Evolutionary conservation across 306 rosid species (phyloP).

Genomic region (Betula pendula): DNA sequence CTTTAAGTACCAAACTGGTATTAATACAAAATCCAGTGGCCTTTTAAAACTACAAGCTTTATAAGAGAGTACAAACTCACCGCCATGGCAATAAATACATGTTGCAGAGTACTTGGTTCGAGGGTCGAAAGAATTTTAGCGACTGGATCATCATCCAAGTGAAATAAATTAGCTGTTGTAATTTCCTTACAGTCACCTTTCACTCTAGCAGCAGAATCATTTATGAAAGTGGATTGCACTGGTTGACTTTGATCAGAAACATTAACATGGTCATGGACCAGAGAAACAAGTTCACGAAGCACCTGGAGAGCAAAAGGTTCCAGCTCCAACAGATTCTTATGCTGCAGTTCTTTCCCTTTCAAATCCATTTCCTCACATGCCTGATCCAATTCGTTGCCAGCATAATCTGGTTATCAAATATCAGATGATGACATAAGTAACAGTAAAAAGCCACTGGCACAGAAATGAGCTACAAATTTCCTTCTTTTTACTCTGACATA

Average conservation of each 20-base stretch:
- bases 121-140: slow-evolving; percentile 67
- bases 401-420: slow-evolving; percentile 44
- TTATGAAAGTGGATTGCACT: slow-evolving; percentile 42
- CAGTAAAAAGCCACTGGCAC: slow-evolving; percentile 7
- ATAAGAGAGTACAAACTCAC: slow-evolving; percentile 52
- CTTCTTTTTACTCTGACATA: background rate
- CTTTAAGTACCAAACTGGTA: slow-evolving; percentile 9
- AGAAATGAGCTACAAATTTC: slow-evolving; percentile 21
- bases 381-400: slow-evolving; percentile 34
- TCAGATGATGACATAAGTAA: slow-evolving; percentile 36
- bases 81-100: slow-evolving; percentile 75
- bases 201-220: slow-evolving; percentile 40
- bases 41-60: slow-evolving; percentile 23
- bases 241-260: slow-evolving; percentile 39
- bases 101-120: slow-evolving; percentile 56
- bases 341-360: slow-evolving; percentile 45
- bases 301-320: slow-evolving; percentile 63
- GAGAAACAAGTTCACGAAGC: slow-evolving; percentile 80
- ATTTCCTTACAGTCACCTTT: slow-evolving; percentile 42
- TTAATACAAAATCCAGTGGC: slow-evolving; percentile 20
- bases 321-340: slow-evolving; percentile 44
- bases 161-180: slow-evolving; percentile 22
- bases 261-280: slow-evolving; percentile 65
- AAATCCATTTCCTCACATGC: slow-evolving; percentile 41
- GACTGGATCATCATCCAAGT: slow-evolving; percentile 66